These are phyloP conservation scores for Aspergillus thermomutatus DNA, from an alignment of 2,329 filamentous ascomycete species.

Conservation along the genomic window DNA sequence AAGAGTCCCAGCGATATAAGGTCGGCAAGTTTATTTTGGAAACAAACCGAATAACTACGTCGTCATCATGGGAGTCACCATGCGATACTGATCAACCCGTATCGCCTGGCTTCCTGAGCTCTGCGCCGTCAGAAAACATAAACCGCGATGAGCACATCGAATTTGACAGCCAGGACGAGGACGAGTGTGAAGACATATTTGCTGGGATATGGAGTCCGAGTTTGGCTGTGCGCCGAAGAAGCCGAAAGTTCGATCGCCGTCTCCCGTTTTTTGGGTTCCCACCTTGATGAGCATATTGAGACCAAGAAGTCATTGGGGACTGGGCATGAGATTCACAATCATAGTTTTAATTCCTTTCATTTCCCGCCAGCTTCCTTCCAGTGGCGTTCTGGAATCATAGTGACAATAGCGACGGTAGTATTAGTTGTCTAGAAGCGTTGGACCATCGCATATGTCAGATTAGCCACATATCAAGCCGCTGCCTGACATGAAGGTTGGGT, in stretches of 20 bases:
- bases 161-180: conserved; percentile 64
- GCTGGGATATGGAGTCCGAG: conserved; percentile 59
- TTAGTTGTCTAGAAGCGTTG: too few species aligned
- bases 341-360: not conserved
- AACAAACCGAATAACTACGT: conserved; percentile 52
- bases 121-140: conserved; percentile 3
- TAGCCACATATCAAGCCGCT: too few species aligned
- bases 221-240: conserved; percentile 46
- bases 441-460: too few species aligned
- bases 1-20: conserved; percentile 61
- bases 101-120: not conserved
- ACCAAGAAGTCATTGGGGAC: not conserved
- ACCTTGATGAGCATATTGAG: conserved; percentile 3
- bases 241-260: conserved; percentile 34
- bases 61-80: conserved; percentile 51
- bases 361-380: not conserved
- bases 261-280: conserved; percentile 23
- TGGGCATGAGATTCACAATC: not conserved
- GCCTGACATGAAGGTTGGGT: not conserved
- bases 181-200: conserved; percentile 65
- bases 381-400: not conserved
- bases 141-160: conserved; percentile 39
- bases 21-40: conserved; percentile 66
- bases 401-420: not conserved
- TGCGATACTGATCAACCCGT: conserved; percentile 9